Evolutionary conservation across 2,329 filamentous ascomycete genomes (phyloP), one percentile per base, ranked within the genome.

Genomic region (Trichoderma endophyticum): DNA sequence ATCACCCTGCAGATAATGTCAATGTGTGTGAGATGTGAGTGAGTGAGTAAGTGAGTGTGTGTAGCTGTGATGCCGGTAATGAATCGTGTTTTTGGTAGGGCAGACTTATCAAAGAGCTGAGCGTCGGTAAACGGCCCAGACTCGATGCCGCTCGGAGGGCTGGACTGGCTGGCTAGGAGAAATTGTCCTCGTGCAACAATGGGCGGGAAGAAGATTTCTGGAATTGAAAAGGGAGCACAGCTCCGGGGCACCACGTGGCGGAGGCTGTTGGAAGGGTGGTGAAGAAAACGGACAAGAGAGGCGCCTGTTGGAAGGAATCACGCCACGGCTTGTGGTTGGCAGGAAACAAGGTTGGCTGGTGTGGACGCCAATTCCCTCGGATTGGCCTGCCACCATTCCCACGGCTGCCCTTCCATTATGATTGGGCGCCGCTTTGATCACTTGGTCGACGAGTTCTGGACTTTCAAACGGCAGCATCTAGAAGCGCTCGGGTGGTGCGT

Each of bases 161-260:
- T n/a, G 60, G 59, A 30, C 4, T 30, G 21, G n/a, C n/a, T 51
- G 39, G 39, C 43, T 21, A 5, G n/a, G 43, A 51, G 54, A 15
- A 57, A 57, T 9, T 14, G 54, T 24, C 11, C 30, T 36, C 30
- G 57, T 18, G 36, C 18, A 28, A 61, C 30, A 15, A 34, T 9
- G 21, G 5, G n/a, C 34, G 15, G 51, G 65, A 39, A 34, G 70
- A 71, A 71, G 36, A 43, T 30, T 66, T 71, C 70, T 71, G 70
- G 70, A 71, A 71, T 26, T 48, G 62, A 34, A 32, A 12, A 57
- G 32, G 34, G 30, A 21, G 39, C 54, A 39, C 36, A 28, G 57
- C 28, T 62, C 43, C 39, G 43, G 43, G 43, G 43, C 39, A 70
- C 67, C 67, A 70, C 67, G 67, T 71, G 70, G 70, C 61, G 62